phyloP scores from a whole-genome alignment of 2,329 filamentous ascomycete species.

The Colletotrichum neosansevieriae region DNA sequence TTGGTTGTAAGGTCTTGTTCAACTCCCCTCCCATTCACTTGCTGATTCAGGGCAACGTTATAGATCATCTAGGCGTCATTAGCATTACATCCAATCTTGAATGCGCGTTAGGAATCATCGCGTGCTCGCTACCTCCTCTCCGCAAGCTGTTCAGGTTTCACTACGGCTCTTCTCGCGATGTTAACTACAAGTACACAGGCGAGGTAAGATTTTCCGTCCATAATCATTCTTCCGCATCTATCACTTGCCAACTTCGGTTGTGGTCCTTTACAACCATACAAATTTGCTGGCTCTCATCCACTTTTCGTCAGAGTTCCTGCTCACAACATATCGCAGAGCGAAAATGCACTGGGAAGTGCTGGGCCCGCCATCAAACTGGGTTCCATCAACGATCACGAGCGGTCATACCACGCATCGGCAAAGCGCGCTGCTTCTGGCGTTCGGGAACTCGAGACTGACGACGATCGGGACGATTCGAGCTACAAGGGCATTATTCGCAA shows the following conservation, averaged over 20 bases:
- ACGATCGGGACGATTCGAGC: slow-evolving; percentile 27
- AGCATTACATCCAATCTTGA: slow-evolving; percentile 18
- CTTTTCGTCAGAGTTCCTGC: background rate
- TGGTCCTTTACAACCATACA: no score
- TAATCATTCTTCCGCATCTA: background rate
- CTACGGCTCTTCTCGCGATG: slow-evolving; percentile 16
- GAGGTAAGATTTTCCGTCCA: background rate
- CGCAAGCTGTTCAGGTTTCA: slow-evolving; percentile 25
- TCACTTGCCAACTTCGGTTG: background rate
- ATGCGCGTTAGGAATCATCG: slow-evolving; percentile 23
- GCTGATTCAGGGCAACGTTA: background rate
- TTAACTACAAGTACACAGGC: slow-evolving; percentile 7
- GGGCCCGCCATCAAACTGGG: slow-evolving; percentile 31
- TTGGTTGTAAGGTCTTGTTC: background rate
- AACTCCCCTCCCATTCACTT: fast-evolving
- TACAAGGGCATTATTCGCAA: slow-evolving; percentile 22
- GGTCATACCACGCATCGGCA: slow-evolving; percentile 12
- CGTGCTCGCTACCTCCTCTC: slow-evolving; percentile 12
- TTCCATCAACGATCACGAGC: slow-evolving; percentile 16
- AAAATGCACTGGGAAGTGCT: slow-evolving; percentile 18
- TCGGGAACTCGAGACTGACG: slow-evolving; percentile 15
- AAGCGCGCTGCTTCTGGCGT: background rate
- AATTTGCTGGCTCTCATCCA: no score
- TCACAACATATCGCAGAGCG: background rate
- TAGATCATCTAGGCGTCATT: slow-evolving; percentile 26